These are phyloP conservation scores for Ustilago tritici DNA, from an alignment of 1,284 basidiomycete genomes.

Conservation along the genomic window DNA sequence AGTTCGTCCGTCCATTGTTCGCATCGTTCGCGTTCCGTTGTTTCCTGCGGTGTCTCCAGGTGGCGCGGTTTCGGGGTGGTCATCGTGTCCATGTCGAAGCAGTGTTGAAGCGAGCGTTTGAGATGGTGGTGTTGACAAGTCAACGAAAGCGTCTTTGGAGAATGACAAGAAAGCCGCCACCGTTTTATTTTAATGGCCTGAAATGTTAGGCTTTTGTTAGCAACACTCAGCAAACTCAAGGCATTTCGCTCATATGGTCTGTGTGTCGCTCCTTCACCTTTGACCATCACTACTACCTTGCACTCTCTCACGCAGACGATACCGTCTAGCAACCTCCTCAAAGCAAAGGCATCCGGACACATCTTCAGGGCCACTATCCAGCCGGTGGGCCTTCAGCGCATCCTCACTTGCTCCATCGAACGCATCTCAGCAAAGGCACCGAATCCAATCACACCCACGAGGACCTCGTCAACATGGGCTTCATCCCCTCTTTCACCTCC, in stretches of 20 bases:
- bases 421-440: not conserved
- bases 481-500: slow-evolving; percentile 41
- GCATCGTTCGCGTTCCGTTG: slow-evolving; percentile 41
- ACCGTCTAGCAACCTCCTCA: not conserved
- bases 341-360: too few species aligned
- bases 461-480: slow-evolving; percentile 31
- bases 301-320: not conserved
- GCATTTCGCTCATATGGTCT: not conserved
- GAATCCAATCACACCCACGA: slow-evolving; percentile 3
- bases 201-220: not conserved
- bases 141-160: too few species aligned
- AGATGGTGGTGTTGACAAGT: slow-evolving; percentile 8
- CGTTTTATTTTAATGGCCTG: not conserved
- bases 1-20: slow-evolving; percentile 66
- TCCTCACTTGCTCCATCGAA: not conserved
- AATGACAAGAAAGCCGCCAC: not conserved
- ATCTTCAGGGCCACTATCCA: too few species aligned
- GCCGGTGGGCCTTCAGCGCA: too few species aligned
- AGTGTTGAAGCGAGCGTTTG: not conserved
- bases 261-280: not conserved
- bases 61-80: slow-evolving; percentile 34
- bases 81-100: slow-evolving; percentile 11
- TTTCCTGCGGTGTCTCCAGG: slow-evolving; percentile 47
- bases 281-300: not conserved
- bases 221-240: not conserved